phyloP scores from a whole-genome alignment of 192 early-diverging fungal species.

The Lunasporangiospora selenospora region DNA sequence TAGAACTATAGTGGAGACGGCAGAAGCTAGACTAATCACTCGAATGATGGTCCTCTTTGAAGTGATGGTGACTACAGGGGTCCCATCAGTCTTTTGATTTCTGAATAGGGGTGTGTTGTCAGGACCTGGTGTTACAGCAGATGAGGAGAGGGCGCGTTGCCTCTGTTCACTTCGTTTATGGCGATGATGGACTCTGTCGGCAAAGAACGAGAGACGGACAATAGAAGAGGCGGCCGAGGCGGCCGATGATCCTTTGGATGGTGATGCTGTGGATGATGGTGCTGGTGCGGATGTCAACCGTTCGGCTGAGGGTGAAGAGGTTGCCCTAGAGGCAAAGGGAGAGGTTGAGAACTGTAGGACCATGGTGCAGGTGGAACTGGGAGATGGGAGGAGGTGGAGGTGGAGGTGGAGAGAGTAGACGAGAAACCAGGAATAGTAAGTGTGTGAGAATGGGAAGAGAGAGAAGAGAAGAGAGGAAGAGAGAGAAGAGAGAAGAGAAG shows the following conservation, averaged over 20 bases:
- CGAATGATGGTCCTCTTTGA: too few relatives aligned
- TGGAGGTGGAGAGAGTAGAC: background rate
- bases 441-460: background rate
- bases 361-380: background rate
- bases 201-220: conserved; percentile 18
- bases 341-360: conserved; percentile 25
- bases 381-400: background rate
- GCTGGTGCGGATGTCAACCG: background rate
- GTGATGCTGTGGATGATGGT: background rate
- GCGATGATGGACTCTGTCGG: background rate
- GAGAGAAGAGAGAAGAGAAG: background rate
- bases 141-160: background rate
- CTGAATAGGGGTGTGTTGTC: background rate
- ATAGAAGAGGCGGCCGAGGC: conserved; percentile 8
- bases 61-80: too few relatives aligned
- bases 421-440: background rate
- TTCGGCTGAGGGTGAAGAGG: background rate
- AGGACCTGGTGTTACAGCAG: background rate
- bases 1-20: background rate
- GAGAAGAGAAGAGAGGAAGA: background rate
- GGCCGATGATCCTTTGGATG: background rate
- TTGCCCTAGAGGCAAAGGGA: conserved; percentile 1
- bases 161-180: background rate
- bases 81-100: background rate
- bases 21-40: conserved; percentile 1